Conservation (phyloP, 176 grass and related monocot species). For the Neostapfia colusana region DNA sequence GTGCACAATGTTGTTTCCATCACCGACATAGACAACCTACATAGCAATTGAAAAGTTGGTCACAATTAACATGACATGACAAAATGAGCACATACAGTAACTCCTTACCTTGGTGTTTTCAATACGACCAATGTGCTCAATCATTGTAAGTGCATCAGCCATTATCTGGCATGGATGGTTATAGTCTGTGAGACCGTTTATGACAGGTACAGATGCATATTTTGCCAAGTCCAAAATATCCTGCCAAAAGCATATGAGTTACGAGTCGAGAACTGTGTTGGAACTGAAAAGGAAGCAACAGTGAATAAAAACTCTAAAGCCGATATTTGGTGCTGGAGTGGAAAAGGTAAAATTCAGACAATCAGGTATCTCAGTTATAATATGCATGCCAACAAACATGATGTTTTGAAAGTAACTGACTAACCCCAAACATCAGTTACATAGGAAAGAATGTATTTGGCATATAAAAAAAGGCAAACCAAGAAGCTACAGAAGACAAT, state of each 20-base stretch:
- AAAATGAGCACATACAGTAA: background rate
- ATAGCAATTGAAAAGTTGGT: background rate
- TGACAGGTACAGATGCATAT: slow-evolving; percentile 82
- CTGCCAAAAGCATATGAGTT: slow-evolving; percentile 53
- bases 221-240: slow-evolving; percentile 94
- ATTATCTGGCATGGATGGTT: slow-evolving; percentile 99
- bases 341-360: background rate
- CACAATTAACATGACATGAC: background rate
- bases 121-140: slow-evolving; percentile 76
- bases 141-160: slow-evolving; percentile 97
- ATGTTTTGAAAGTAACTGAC: slow-evolving; percentile 1
- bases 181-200: slow-evolving; percentile 93
- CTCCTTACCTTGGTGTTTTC: slow-evolving; percentile 81
- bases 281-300: background rate
- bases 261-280: slow-evolving; percentile 3
- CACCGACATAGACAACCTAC: slow-evolving; percentile 96
- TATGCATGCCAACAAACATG: background rate
- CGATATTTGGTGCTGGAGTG: background rate
- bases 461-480: background rate
- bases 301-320: background rate
- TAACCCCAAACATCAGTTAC: background rate
- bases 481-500: background rate
- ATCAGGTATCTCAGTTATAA: background rate
- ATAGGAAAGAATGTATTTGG: background rate
- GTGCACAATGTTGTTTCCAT: slow-evolving; percentile 96